Conservation (phyloP, 2,329 filamentous ascomycete species). For the Exophiala dermatitidis region DNA sequence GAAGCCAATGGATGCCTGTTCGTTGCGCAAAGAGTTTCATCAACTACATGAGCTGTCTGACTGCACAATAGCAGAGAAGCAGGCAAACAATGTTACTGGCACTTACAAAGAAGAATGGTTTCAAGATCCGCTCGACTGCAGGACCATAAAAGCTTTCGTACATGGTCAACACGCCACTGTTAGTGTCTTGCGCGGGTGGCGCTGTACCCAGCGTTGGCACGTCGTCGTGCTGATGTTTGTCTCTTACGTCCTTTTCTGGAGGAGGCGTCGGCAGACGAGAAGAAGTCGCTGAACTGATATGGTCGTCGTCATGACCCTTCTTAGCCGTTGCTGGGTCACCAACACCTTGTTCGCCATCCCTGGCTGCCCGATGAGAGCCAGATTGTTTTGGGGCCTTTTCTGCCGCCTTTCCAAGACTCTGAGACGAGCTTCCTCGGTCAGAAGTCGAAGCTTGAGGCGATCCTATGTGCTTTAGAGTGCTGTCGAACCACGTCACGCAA, state of each 20-base stretch:
- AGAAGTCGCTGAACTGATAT: neutral
- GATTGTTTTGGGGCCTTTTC: neutral
- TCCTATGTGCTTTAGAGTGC: neutral
- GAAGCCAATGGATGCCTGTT: slow-evolving; percentile 58
- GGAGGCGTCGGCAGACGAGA: slow-evolving; percentile 5
- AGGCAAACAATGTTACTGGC: no score
- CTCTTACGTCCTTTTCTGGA: neutral
- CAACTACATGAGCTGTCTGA: neutral
- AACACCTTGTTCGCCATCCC: neutral
- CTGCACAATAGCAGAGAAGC: neutral
- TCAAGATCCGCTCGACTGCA: slow-evolving; percentile 49
- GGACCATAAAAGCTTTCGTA: slow-evolving; percentile 44
- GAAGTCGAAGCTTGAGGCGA: neutral
- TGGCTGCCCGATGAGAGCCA: neutral
- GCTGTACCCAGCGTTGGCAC: neutral
- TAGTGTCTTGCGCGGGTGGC: neutral
- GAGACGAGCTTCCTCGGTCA: neutral
- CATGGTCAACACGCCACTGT: slow-evolving; percentile 29
- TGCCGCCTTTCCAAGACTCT: neutral
- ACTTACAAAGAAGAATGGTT: slow-evolving; percentile 62
- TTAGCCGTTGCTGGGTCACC: neutral
- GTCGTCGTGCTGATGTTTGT: no score
- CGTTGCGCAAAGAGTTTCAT: neutral
- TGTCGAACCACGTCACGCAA: slow-evolving; percentile 46
- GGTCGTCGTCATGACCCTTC: neutral